Percentiles rank a stretch among this genome's conserved stretches.
Evolutionary conservation across 345 rosid genomes (phyloP).

Genomic region (Eutrema heterophyllum): DNA sequence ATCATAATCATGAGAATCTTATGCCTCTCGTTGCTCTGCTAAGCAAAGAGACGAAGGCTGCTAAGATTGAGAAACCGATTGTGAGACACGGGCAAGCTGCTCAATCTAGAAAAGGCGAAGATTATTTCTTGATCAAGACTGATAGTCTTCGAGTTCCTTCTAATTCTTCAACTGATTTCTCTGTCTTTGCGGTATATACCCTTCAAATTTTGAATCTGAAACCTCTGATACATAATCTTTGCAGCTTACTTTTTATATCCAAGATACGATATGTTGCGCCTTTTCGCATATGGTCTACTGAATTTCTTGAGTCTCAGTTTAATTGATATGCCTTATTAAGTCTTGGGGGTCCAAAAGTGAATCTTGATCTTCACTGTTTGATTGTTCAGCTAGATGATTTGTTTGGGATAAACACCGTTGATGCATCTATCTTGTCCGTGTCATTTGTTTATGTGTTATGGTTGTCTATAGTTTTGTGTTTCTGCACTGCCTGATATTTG

Average conservation of each 20-base stretch:
- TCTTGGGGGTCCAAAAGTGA: background rate
- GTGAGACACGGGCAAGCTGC: constrained; percentile 65
- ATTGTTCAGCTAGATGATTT: background rate
- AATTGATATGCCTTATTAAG: background rate
- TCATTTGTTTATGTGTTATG: background rate
- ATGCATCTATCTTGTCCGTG: background rate
- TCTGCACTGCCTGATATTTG: constrained; percentile 55
- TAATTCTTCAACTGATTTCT: constrained; percentile 56
- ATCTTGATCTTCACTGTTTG: background rate
- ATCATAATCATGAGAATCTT: constrained; percentile 38
- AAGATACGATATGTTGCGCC: background rate
- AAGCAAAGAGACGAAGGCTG: constrained; percentile 56
- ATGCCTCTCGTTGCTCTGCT: constrained; percentile 82
- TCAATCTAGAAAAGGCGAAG: constrained; percentile 90
- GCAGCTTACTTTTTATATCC: background rate
- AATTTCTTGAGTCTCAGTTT: background rate
- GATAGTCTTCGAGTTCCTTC: constrained; percentile 67
- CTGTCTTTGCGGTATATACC: constrained; percentile 77
- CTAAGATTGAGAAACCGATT: constrained; percentile 81
- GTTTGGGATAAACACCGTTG: background rate
- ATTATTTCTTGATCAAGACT: constrained; percentile 62
- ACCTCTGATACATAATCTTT: background rate
- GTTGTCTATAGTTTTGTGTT: constrained; percentile 22
- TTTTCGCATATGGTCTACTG: background rate
- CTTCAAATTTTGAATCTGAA: background rate